Conservation (phyloP, 2,329 filamentous ascomycete species). For the Parastagonospora nodorum region DNA sequence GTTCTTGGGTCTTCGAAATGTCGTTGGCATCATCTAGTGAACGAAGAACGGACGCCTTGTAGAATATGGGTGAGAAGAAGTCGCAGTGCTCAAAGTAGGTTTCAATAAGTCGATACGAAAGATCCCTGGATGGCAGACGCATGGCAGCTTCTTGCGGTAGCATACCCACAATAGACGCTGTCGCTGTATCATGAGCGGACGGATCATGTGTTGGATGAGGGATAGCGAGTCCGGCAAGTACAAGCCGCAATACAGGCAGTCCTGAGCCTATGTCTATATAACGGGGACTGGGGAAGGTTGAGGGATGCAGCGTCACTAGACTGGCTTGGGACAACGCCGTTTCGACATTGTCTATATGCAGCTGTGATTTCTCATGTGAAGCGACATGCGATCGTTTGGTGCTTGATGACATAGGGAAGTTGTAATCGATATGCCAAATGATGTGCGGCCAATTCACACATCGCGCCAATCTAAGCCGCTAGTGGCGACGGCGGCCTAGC, state of each 20-base stretch:
- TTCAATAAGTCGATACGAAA: background rate
- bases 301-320: background rate
- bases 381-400: background rate
- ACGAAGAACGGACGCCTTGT: background rate
- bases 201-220: background rate
- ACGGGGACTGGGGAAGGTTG: background rate
- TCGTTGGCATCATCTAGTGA: background rate
- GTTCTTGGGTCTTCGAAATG: background rate
- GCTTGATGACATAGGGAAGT: background rate
- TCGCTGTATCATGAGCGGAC: background rate
- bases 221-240: background rate
- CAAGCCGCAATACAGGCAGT: background rate
- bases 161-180: background rate
- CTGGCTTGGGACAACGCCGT: background rate
- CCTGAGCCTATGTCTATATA: background rate
- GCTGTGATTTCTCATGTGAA: background rate
- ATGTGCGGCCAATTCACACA: too few relatives aligned
- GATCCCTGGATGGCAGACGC: background rate
- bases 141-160: background rate
- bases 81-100: background rate
- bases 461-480: too few relatives aligned
- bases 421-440: too few relatives aligned
- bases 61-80: background rate
- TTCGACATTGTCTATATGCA: background rate
- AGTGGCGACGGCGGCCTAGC: constrained; percentile 12